Conservation (phyloP, 225 moss, liverwort and hornwort genomes). For the Pleurozium schreberi region DNA sequence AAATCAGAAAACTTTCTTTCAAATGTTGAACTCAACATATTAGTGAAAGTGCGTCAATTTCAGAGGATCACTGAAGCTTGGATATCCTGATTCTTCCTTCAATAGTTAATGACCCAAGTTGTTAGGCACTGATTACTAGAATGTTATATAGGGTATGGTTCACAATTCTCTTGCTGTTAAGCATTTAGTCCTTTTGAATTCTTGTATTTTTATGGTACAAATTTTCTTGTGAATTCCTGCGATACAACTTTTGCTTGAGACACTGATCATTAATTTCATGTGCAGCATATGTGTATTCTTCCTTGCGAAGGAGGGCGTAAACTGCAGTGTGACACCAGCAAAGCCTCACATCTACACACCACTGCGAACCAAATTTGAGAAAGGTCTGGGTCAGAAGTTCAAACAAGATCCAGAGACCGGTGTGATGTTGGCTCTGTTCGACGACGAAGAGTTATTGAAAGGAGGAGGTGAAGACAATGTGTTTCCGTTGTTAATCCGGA, state of each 20-base stretch:
- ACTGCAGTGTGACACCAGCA: slow-evolving; percentile 49
- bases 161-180: neutral
- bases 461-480: slow-evolving; percentile 32
- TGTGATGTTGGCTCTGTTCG: slow-evolving; percentile 68
- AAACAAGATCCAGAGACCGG: slow-evolving; percentile 71
- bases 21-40: neutral
- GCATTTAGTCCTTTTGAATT: neutral
- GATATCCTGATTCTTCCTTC: neutral
- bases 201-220: neutral
- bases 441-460: slow-evolving; percentile 58
- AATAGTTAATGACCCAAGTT: neutral
- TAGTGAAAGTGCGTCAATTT: neutral
- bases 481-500: slow-evolving; percentile 75
- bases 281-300: slow-evolving; percentile 90
- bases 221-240: neutral
- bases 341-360: slow-evolving; percentile 56
- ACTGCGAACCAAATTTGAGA: slow-evolving; percentile 46
- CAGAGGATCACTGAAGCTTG: neutral
- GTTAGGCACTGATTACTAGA: neutral
- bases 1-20: neutral
- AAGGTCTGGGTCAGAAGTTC: slow-evolving; percentile 83
- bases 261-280: neutral
- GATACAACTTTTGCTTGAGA: neutral
- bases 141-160: neutral
- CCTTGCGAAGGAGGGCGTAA: slow-evolving; percentile 55